Base-by-base conservation (phyloP, 2,329 filamentous ascomycete genomes). In the Nemania diffusa region DNA sequence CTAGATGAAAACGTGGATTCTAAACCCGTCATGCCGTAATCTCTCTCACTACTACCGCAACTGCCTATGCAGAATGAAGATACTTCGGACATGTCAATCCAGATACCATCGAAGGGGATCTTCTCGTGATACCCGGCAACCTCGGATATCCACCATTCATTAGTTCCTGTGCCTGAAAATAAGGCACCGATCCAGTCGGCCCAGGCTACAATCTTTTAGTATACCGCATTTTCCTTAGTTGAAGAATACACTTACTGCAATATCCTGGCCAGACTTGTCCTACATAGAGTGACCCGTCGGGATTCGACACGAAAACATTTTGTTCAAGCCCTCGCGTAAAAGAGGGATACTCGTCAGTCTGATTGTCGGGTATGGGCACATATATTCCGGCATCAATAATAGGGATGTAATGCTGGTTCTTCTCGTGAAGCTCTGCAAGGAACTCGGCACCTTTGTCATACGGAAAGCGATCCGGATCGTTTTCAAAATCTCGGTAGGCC, bases 361-460 rank as follows among this genome's bases (percentile, higher is more conserved):
- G 82, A 73, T 93, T 91, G n/a, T 87, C 80, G 0, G 90, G 90
- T 71, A 93, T 91, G 0, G 91, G 91, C 27, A 88, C 86, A 75
- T 94, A 94, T 56, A 87, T 82, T 13, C 88, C 88, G 1, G 90
- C 87, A 74, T 95, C 92, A 13, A 94, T 88, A 79, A 94, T 94
- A 20, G 92, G 84, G 1, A 92, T 84, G 63, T 92, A 91, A n/a
- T 90, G 87, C 74, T 92, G 90, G 3, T 88, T 81, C 61, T 88
- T 87, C 8, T 81, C 78, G 73, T 92, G 91, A 2, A 94, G 83
- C 22, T 85, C 84, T 1, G 81, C 78, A 2, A 91, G 84, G 51
- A 93, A 83, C 70, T 88, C 80, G 24, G 83, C 85, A 73, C 91
- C 87, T 72, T 88, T 84, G 0, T 81, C 72, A 63, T 90, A 82